Conservation (phyloP, 164 flowering plant genomes). For the Tinospora cordifolia region DNA sequence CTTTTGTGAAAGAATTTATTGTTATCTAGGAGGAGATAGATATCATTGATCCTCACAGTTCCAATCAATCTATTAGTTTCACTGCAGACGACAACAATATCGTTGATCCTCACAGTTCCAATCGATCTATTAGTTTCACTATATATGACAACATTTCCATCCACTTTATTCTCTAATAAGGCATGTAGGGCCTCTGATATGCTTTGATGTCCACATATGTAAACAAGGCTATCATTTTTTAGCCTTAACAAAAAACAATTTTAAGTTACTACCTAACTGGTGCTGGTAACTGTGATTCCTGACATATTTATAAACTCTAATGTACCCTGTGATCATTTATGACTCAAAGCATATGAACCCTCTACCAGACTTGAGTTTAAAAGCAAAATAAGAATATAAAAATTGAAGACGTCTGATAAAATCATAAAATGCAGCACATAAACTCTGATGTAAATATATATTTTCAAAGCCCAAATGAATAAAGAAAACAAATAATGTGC, state of each 20-base stretch:
- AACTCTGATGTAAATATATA: background rate
- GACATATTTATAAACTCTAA: too few species aligned
- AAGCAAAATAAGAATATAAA: background rate
- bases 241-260: conserved; percentile 14
- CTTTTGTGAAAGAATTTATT: conserved; percentile 17
- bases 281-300: too few species aligned
- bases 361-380: background rate
- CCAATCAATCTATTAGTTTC: conserved; percentile 29
- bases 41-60: conserved; percentile 26
- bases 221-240: conserved; percentile 19
- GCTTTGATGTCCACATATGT: conserved; percentile 29
- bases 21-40: conserved; percentile 25
- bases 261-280: too few species aligned
- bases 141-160: conserved; percentile 29
- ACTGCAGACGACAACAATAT: conserved; percentile 27
- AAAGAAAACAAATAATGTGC: background rate
- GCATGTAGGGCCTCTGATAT: conserved; percentile 24
- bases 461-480: background rate
- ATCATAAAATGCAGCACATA: background rate
- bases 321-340: too few species aligned
- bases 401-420: background rate
- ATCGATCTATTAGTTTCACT: conserved; percentile 20
- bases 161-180: conserved; percentile 21
- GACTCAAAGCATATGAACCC: background rate
- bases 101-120: conserved; percentile 31